phyloP scores from a whole-genome alignment of 495 filamentous ascomycete species.

The Pseudomonodictys pantanalensis region DNA sequence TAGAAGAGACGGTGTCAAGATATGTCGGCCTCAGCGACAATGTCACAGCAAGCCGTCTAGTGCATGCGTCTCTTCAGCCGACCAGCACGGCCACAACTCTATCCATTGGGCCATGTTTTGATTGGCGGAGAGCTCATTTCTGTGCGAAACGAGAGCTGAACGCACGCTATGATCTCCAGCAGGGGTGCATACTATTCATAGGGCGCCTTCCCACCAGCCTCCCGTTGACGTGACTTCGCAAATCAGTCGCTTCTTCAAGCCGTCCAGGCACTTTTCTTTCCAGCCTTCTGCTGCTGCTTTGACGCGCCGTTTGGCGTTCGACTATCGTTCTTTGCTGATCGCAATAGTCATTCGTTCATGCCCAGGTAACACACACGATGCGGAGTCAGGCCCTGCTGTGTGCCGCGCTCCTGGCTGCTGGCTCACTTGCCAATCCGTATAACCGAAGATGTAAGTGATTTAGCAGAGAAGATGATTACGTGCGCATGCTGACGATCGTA shows the following conservation, averaged over 20 bases:
- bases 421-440: constrained; percentile 1
- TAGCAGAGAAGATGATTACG: neutral
- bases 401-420: constrained; percentile 3
- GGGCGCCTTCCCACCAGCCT: constrained; percentile 7
- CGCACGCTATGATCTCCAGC: neutral
- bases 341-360: constrained; percentile 15
- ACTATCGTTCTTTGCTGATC: neutral
- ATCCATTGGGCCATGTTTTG: neutral
- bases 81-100: constrained; percentile 26
- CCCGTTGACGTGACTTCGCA: neutral
- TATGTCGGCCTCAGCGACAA: neutral
- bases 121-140: constrained; percentile 3
- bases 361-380: neutral
- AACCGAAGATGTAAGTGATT: constrained; percentile 8
- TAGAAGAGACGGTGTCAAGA: neutral
- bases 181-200: constrained; percentile 26
- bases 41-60: neutral
- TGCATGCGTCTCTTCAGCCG: constrained; percentile 18
- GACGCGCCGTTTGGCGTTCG: neutral
- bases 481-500: neutral
- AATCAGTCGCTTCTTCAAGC: neutral
- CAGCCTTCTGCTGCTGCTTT: constrained; percentile 3
- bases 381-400: constrained; percentile 1
- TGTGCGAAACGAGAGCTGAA: constrained; percentile 2
- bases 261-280: neutral